phyloP scores from a whole-genome alignment of 257 asterid species.

The Petrea volubilis region DNA sequence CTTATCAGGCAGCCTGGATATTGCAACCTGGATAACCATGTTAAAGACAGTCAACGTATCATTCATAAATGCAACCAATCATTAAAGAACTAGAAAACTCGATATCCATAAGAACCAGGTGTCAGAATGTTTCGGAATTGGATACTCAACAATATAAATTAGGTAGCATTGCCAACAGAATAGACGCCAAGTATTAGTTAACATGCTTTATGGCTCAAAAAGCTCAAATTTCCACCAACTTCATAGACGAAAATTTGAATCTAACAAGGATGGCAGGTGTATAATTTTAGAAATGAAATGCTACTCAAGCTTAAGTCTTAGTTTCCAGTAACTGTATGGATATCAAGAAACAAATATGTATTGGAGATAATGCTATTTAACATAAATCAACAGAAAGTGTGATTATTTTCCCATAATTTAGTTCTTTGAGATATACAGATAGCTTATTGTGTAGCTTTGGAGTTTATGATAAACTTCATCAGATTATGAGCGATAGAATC shows the following conservation, averaged over 20 bases:
- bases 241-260: neutral
- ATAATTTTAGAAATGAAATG: neutral
- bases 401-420: neutral
- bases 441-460: neutral
- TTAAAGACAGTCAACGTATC: neutral
- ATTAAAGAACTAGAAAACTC: neutral
- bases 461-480: neutral
- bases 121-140: neutral
- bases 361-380: neutral
- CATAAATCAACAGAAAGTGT: neutral
- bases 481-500: neutral
- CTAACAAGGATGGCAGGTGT: neutral
- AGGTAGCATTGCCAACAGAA: neutral
- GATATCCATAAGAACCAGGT: neutral
- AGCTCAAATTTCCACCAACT: neutral
- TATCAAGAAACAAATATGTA: neutral
- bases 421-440: neutral
- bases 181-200: neutral
- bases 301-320: neutral
- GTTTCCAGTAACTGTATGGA: neutral
- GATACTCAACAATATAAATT: neutral
- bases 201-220: neutral
- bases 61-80: neutral
- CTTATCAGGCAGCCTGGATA: constrained; percentile 68
- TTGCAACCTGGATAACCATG: constrained; percentile 40